Conservation (phyloP, 2,329 filamentous ascomycete genomes). For the Venturia carpophila region DNA sequence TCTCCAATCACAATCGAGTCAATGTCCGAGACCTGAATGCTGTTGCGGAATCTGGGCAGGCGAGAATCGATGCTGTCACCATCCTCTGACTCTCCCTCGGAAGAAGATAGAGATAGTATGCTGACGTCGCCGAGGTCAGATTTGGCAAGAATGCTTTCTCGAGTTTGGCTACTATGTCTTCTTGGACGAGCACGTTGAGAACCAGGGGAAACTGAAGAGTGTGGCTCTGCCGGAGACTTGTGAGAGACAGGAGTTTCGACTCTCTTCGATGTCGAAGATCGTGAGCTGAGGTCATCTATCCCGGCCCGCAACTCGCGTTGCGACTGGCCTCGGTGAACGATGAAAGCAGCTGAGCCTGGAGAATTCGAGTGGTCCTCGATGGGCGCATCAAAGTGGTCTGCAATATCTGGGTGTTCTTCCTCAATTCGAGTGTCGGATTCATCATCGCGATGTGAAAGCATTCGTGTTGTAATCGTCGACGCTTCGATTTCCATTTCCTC, state of each 20-base stretch:
- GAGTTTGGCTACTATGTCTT: slow-evolving; percentile 22
- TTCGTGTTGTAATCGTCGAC: not conserved
- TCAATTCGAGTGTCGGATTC: not conserved
- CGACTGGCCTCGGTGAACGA: not conserved
- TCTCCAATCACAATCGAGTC: slow-evolving; percentile 32
- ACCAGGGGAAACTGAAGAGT: not conserved
- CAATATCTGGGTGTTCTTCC: not conserved
- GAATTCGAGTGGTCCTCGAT: not conserved
- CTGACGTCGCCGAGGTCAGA: slow-evolving; percentile 32
- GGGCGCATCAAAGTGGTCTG: not conserved
- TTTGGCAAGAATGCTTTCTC: slow-evolving; percentile 28
- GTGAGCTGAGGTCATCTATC: not conserved
- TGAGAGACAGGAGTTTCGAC: not conserved
- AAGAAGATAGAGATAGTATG: slow-evolving; percentile 33
- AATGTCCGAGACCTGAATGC: slow-evolving; percentile 23
- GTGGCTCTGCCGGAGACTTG: not conserved
- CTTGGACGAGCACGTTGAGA: not conserved
- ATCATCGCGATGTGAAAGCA: slow-evolving; percentile 1
- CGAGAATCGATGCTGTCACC: slow-evolving; percentile 25
- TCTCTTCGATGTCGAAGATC: not conserved
- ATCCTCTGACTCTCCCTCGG: slow-evolving; percentile 24
- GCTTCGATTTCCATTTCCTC: slow-evolving; percentile 13
- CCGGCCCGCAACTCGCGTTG: not conserved
- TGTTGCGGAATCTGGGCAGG: slow-evolving; percentile 27
- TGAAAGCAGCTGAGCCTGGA: not conserved